Evolutionary conservation across 768 basidiomycete genomes (phyloP).

Genomic region (Cubamyces sp.): DNA sequence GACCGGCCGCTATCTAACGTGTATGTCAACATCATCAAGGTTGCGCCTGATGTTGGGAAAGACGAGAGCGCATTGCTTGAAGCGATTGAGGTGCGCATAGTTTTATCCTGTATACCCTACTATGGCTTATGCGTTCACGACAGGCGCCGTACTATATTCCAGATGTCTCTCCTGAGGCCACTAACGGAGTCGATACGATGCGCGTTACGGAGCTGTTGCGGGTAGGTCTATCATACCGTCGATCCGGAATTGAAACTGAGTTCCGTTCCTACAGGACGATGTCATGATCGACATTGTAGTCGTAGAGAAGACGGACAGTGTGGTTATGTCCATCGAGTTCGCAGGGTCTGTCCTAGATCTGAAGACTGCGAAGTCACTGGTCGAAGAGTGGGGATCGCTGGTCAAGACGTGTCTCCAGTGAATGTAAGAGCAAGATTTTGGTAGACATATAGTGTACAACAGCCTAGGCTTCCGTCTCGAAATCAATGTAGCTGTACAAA

Average conservation of each 20-base stretch:
- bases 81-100: constrained; percentile 40
- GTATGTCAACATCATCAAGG: constrained; percentile 48
- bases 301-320: constrained; percentile 11
- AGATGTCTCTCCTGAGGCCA: constrained; percentile 5
- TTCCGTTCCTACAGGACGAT: constrained; percentile 35
- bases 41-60: constrained; percentile 33
- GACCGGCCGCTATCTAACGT: constrained; percentile 46
- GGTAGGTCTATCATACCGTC: constrained; percentile 20
- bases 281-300: constrained; percentile 39
- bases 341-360: background rate
- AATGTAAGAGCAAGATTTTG: background rate
- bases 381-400: constrained; percentile 17
- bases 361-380: constrained; percentile 5
- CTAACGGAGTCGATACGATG: constrained; percentile 21
- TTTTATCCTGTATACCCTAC: background rate
- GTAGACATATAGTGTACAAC: background rate
- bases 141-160: constrained; percentile 45
- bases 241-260: background rate
- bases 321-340: constrained; percentile 24
- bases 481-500: background rate
- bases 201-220: constrained; percentile 33
- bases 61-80: constrained; percentile 30
- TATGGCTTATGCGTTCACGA: background rate
- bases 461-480: background rate
- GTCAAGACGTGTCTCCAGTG: constrained; percentile 12